Evolutionary conservation across 352 stramenopile genomes (phyloP), one percentile per base, ranked within the genome.

Genomic region (Phytophthora pini): DNA sequence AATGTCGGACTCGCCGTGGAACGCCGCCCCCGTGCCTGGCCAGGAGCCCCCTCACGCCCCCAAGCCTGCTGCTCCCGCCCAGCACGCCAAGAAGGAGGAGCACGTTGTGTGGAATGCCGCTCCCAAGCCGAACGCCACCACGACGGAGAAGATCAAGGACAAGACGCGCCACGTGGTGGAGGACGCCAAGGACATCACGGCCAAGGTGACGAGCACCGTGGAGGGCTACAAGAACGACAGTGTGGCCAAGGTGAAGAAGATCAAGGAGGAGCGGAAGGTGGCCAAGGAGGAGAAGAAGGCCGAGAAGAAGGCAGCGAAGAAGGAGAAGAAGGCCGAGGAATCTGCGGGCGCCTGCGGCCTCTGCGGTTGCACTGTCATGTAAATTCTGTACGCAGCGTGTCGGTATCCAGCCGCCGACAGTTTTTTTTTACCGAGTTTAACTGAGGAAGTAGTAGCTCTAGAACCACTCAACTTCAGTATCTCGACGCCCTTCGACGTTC

Each of bases 181-280:
- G 65, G 75, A 79, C 48, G 46, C 72, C 20, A 78, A 84, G 66
- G 77, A 84, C 60, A 55, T 80, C 22, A 65, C 68, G 15, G 65
- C 68, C 45, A 75, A 84, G 62, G 62, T 80, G 24, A 72, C 70
- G 29, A 78, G 68, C 60, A 77, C 63, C 61, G 68, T 89, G 11
- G 80, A 88, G 58, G 77, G 81, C 50, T 92, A 92, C 80, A 77
- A 87, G 57, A 89, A 87, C 57, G 78, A 84, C 50, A 92, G 83
- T 40, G 76, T 92, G 26, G 74, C 72, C 38, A 84, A 87, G 72
- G 67, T 77, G 27, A 85, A 88, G 76, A 73, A 84, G 60, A 72
- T 76, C 31, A 80, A 78, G 58, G 72, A 78, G 54, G 70, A 72
- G 50, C 53, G 70, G n/a, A 76, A 87, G 59, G 72, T 81, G 70